Conservation (phyloP, 1,139 yeast species). For the Groenewaldozyma auringiensis region DNA sequence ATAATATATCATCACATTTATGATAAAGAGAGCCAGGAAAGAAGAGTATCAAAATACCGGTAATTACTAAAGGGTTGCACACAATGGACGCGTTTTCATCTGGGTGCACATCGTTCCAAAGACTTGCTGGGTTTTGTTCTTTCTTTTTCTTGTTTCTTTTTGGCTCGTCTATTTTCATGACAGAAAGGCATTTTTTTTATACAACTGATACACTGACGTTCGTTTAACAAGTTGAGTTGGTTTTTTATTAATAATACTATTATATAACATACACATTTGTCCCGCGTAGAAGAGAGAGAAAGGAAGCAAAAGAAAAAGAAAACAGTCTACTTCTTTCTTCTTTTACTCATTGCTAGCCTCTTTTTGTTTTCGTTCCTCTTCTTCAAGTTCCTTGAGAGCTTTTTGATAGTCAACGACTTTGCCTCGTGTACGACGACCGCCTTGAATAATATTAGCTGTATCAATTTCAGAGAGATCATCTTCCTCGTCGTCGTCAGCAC, state of each 20-base stretch:
- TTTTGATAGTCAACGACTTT: constrained; percentile 78
- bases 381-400: constrained; percentile 61
- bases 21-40: too few species aligned
- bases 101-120: too few species aligned
- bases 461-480: constrained; percentile 83
- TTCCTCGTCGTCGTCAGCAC: constrained; percentile 42
- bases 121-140: too few species aligned
- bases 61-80: too few species aligned
- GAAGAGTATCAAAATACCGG: too few species aligned
- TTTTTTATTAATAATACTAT: too few species aligned
- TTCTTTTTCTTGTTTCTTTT: too few species aligned
- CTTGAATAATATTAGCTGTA: constrained; percentile 61
- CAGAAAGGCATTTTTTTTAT: background rate
- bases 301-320: background rate
- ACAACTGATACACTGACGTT: background rate
- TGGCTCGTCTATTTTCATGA: too few species aligned
- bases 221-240: background rate
- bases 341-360: constrained; percentile 29
- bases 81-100: too few species aligned
- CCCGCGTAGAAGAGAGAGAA: too few species aligned
- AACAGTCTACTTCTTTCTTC: constrained; percentile 32
- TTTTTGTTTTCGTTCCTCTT: constrained; percentile 35
- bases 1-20: too few species aligned
- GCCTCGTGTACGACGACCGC: constrained; percentile 86
- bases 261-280: too few species aligned